phyloP scores from a whole-genome alignment of 305 asterid species.

The Fraxinus greggii region DNA sequence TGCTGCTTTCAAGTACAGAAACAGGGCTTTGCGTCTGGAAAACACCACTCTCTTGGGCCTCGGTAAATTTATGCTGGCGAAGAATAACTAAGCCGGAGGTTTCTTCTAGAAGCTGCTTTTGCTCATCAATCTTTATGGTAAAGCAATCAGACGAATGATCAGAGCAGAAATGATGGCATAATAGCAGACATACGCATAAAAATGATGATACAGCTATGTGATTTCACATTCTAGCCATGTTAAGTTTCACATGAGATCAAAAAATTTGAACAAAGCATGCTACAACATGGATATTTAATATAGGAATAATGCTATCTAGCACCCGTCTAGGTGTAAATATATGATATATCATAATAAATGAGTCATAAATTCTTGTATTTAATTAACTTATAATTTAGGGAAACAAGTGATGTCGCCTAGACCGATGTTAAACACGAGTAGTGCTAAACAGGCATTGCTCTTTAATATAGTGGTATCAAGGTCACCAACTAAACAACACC shows the following conservation, averaged over 20 bases:
- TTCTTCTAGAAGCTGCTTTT: constrained; percentile 26
- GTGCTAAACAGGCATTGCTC: no score
- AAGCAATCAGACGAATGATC: constrained; percentile 13
- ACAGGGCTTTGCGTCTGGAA: constrained; percentile 58
- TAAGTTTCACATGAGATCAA: not conserved
- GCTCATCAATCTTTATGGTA: constrained; percentile 30
- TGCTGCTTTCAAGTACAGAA: constrained; percentile 59
- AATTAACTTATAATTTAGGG: no score
- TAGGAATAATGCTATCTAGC: not conserved
- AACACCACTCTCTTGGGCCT: constrained; percentile 35
- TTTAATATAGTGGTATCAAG: not conserved
- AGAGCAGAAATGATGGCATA: constrained; percentile 5
- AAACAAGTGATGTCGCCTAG: no score
- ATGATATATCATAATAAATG: no score
- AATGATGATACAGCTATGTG: not conserved
- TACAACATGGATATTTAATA: not conserved
- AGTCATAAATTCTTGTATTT: no score
- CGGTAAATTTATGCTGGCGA: constrained; percentile 23
- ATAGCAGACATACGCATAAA: not conserved
- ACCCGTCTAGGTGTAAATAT: no score
- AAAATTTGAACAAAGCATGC: not conserved
- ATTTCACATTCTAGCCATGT: not conserved
- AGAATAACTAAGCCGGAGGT: constrained; percentile 20
- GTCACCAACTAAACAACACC: not conserved
- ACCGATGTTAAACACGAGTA: no score